Percentiles rank a stretch among this genome's conserved stretches.
Evolutionary conservation across 148 eudicot species (phyloP).

Genomic region (Salicornia ramosissima): DNA sequence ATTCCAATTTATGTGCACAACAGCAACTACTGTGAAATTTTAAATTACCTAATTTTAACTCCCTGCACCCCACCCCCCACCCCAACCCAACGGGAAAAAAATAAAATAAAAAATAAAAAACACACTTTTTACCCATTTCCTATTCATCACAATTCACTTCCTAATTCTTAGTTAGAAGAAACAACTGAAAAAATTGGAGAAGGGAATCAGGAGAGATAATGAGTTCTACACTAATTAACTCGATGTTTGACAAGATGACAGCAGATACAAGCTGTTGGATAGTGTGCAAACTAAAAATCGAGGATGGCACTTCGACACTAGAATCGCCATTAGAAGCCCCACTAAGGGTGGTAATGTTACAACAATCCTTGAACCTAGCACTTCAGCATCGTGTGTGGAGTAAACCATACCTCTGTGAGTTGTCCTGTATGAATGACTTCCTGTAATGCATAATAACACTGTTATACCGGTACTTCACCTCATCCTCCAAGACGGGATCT

Average conservation of each 20-base stretch:
- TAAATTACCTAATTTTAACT: no score
- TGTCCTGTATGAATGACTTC: slow-evolving; percentile 92
- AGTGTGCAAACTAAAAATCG: no score
- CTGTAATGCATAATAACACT: slow-evolving; percentile 80
- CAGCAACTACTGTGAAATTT: no score
- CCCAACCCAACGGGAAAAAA: no score
- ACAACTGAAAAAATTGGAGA: background rate
- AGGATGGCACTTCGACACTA: background rate
- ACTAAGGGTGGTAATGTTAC: background rate
- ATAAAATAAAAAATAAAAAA: no score
- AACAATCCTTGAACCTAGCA: background rate
- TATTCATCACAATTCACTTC: background rate
- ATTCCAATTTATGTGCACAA: no score
- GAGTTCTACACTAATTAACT: background rate
- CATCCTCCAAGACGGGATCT: slow-evolving; percentile 85
- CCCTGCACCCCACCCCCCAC: no score
- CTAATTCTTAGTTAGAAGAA: background rate
- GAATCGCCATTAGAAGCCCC: background rate
- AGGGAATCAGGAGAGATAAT: background rate
- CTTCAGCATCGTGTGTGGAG: background rate
- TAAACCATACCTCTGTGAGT: slow-evolving; percentile 72
- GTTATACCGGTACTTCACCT: slow-evolving; percentile 84
- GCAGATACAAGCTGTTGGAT: background rate
- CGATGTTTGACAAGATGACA: background rate
- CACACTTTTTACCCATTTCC: no score